Percentiles rank a stretch among this genome's conserved stretches.
Conservation (phyloP, 164 flowering plant genomes). For the Sedum album region DNA sequence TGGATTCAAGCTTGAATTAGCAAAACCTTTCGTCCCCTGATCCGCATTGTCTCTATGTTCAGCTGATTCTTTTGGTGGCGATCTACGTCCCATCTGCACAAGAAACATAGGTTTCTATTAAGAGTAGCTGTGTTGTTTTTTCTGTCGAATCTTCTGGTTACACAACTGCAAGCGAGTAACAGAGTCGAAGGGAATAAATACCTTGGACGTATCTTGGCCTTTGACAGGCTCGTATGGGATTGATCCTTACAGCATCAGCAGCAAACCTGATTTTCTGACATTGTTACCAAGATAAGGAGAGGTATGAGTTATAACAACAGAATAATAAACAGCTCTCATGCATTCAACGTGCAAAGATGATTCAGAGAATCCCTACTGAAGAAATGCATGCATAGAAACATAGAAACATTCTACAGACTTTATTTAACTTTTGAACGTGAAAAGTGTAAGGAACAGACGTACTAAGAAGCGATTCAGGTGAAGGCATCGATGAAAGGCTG, state of each 20-base stretch:
- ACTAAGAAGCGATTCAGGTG: not conserved
- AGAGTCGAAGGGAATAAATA: not conserved
- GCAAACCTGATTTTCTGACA: not conserved
- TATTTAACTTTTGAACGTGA: not conserved
- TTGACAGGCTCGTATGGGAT: not conserved
- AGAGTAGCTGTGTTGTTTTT: not conserved
- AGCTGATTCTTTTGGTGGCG: not conserved
- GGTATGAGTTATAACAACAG: not conserved
- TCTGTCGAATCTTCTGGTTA: not conserved
- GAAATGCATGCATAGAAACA: not conserved
- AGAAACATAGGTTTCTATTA: not conserved
- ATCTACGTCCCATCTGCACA: constrained; percentile 2
- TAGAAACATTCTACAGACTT: not conserved
- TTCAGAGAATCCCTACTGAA: not conserved
- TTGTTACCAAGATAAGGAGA: not conserved
- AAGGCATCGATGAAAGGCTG: not conserved
- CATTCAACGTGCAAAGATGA: not conserved
- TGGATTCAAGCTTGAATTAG: not conserved
- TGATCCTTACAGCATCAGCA: not conserved
- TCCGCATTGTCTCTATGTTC: not conserved
- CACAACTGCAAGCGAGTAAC: not conserved
- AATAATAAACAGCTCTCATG: not conserved
- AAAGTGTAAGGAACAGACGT: not conserved
- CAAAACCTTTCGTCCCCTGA: not conserved
- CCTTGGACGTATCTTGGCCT: not conserved